Percentiles rank a stretch among this genome's conserved stretches.
phyloP scores from a whole-genome alignment of 176 grass and related monocot species.

The Triticum turgidum region DNA sequence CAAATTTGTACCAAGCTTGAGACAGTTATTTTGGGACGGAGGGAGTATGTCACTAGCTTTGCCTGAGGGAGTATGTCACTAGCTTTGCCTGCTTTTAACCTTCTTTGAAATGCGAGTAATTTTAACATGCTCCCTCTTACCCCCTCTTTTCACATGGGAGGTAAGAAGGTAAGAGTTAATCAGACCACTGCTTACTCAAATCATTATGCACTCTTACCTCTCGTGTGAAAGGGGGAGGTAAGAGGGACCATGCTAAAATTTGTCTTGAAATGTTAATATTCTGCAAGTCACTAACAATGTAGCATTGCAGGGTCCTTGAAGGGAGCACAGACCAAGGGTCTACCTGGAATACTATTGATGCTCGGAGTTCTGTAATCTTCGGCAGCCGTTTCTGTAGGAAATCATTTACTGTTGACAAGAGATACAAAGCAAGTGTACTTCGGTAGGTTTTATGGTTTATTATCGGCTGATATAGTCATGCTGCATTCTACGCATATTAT shows the following conservation, averaged over 20 bases:
- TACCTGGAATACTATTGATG: constrained; percentile 67
- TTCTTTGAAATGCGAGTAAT: background rate
- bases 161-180: no score
- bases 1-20: no score
- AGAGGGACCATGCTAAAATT: no score
- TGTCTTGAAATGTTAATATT: background rate
- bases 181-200: no score
- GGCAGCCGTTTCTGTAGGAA: constrained; percentile 63
- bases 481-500: background rate
- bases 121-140: no score
- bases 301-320: constrained; percentile 70
- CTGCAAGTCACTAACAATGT: background rate
- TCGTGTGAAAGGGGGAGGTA: no score
- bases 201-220: no score
- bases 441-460: constrained; percentile 52
- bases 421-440: constrained; percentile 48
- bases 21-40: no score
- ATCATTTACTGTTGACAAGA: constrained; percentile 59
- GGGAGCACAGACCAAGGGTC: constrained; percentile 65
- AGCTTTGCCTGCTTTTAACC: background rate
- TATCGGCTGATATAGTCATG: background rate
- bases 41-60: background rate
- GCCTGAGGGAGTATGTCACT: background rate
- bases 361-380: constrained; percentile 61
- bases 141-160: no score